Evolutionary conservation across 495 filamentous ascomycete genomes (phyloP).

Genomic region (Hypomontagnella monticulosa): DNA sequence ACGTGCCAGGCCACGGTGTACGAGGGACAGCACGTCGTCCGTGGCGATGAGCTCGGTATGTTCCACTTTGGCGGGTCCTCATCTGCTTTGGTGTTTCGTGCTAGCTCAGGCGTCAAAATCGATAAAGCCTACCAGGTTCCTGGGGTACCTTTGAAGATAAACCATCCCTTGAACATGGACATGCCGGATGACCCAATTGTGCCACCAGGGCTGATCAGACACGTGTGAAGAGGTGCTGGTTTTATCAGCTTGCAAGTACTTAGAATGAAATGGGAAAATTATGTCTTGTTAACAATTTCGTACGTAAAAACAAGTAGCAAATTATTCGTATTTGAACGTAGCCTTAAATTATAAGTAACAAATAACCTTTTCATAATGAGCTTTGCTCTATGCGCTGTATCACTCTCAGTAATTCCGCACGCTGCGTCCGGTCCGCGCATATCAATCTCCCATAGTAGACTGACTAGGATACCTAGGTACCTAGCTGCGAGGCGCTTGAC

Average conservation of each 20-base stretch:
- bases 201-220: conserved; percentile 23
- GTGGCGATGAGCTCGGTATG: conserved; percentile 66
- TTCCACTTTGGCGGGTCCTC: conserved; percentile 70
- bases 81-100: conserved; percentile 62
- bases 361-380: conserved; percentile 12
- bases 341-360: conserved; percentile 7
- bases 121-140: conserved; percentile 15
- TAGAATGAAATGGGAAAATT: conserved; percentile 10
- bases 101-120: conserved; percentile 21
- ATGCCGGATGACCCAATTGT: conserved; percentile 10
- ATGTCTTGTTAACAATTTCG: conserved; percentile 2
- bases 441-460: conserved; percentile 12
- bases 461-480: conserved; percentile 5
- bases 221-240: conserved; percentile 21
- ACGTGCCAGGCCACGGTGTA: conserved; percentile 55
- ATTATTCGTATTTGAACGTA: conserved; percentile 16
- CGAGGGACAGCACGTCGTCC: conserved; percentile 59
- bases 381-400: conserved; percentile 6
- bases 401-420: neutral
- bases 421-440: conserved; percentile 5
- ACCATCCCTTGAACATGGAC: conserved; percentile 19
- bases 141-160: conserved; percentile 23
- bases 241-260: conserved; percentile 19
- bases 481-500: neutral
- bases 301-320: conserved; percentile 2